Percentiles rank a stretch among this genome's conserved stretches.
phyloP scores from a whole-genome alignment of 768 basidiomycete genomes.

The Lactifluus hygrophoroides region DNA sequence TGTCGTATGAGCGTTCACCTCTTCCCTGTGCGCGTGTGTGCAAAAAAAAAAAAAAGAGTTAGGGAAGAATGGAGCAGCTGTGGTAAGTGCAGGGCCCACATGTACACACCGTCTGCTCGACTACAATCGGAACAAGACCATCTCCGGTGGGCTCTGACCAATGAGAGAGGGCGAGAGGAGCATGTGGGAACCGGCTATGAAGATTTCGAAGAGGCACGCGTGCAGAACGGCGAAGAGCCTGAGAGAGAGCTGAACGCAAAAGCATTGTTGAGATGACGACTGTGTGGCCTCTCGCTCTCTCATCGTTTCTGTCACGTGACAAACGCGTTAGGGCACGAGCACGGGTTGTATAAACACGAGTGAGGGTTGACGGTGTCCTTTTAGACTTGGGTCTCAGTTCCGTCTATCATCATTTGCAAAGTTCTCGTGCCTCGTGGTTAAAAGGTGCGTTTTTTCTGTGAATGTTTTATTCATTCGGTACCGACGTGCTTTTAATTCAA shows the following conservation, averaged over 20 bases:
- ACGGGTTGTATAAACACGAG: too few species aligned
- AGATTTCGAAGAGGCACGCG: not conserved
- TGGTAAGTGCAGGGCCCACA: not conserved
- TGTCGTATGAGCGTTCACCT: constrained; percentile 89
- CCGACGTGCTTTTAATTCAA: not conserved
- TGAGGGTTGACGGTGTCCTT: too few species aligned
- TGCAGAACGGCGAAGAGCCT: not conserved
- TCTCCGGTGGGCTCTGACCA: constrained; percentile 38
- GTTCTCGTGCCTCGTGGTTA: not conserved
- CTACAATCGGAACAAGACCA: constrained; percentile 81
- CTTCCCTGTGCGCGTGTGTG: constrained; percentile 43
- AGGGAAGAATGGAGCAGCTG: constrained; percentile 5
- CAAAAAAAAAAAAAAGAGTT: not conserved
- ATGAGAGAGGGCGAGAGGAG: constrained; percentile 39
- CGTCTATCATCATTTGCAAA: not conserved
- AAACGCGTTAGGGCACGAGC: constrained; percentile 3
- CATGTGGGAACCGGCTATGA: constrained; percentile 21
- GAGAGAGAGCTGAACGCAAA: constrained; percentile 24
- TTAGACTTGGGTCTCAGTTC: not conserved
- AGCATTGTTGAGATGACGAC: constrained; percentile 23
- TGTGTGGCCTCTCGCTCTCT: too few species aligned
- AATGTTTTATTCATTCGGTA: not conserved
- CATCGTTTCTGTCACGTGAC: constrained; percentile 4
- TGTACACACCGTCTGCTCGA: constrained; percentile 73
- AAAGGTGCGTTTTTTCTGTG: constrained; percentile 1